A percentile compares a stretch with the other conserved stretches of the same genome.
phyloP scores from a whole-genome alignment of 176 grass and related monocot species.

The Elaeis guineensis region DNA sequence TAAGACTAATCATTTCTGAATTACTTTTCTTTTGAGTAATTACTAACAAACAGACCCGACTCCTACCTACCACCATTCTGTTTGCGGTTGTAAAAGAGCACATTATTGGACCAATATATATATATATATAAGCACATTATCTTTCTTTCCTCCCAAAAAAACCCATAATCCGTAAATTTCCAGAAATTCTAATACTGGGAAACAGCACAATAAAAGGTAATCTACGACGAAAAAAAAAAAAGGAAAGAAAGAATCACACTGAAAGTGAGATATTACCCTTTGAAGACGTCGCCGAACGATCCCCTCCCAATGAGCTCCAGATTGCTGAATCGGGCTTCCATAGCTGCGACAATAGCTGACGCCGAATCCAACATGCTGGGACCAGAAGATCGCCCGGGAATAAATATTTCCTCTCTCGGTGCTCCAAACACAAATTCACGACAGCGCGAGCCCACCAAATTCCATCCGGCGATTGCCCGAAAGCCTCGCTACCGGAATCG shows the following conservation, averaged over 20 bases:
- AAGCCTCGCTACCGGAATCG: not conserved
- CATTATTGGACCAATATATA: too few species aligned
- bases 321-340: conserved; percentile 69
- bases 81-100: too few species aligned
- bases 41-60: too few species aligned
- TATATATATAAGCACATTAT: too few species aligned
- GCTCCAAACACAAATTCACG: conserved; percentile 4
- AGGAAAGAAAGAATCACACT: not conserved
- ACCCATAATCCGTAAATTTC: too few species aligned
- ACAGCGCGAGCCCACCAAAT: conserved; percentile 7
- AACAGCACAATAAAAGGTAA: conserved; percentile 5
- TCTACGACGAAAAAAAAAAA: not conserved
- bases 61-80: too few species aligned
- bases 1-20: too few species aligned
- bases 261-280: conserved; percentile 39
- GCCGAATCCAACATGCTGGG: conserved; percentile 50
- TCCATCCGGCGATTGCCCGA: not conserved
- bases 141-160: too few species aligned
- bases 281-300: conserved; percentile 88
- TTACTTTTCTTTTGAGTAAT: too few species aligned
- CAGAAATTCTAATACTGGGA: not conserved
- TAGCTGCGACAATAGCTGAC: conserved; percentile 49
- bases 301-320: conserved; percentile 84
- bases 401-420: not conserved
- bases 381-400: not conserved